Conservation (phyloP, 1,284 basidiomycete species). For the Exobasidium rhododendri region DNA sequence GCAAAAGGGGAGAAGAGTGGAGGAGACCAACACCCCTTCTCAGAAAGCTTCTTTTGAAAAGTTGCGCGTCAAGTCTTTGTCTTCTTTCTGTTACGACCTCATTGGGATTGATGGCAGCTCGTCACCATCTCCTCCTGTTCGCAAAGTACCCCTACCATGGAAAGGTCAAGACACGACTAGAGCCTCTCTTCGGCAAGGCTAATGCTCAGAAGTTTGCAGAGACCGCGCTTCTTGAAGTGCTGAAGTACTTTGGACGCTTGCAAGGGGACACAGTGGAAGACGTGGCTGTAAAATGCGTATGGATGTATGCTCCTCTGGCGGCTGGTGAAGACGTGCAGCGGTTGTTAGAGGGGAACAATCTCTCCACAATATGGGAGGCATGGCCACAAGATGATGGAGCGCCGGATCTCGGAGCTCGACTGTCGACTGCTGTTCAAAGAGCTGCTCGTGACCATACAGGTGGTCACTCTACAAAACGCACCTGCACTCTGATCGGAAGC, state of each 20-base stretch:
- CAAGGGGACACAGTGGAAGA: not conserved
- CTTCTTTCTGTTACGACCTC: too few relatives aligned
- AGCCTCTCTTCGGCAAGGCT: not conserved
- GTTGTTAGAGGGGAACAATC: not conserved
- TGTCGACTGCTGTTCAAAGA: not conserved
- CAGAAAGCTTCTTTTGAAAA: too few relatives aligned
- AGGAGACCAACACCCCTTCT: too few relatives aligned
- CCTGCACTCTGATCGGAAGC: conserved; percentile 1
- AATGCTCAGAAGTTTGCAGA: not conserved
- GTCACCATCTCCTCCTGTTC: not conserved
- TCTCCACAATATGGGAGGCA: not conserved
- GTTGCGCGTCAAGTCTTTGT: too few relatives aligned
- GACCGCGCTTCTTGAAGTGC: not conserved
- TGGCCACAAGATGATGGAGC: conserved; percentile 4
- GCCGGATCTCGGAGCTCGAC: not conserved
- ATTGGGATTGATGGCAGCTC: not conserved
- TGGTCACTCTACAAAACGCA: not conserved
- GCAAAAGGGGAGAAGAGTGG: too few relatives aligned
- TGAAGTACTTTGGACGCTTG: not conserved
- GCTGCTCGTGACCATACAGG: not conserved
- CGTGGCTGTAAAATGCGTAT: not conserved
- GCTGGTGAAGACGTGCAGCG: not conserved
- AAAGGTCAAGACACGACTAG: conserved; percentile 3
- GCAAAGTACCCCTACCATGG: conserved; percentile 6
- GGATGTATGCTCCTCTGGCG: not conserved